Evolutionary conservation across 2,329 filamentous ascomycete species (phyloP).

Genomic region (Epichloe hybrida): DNA sequence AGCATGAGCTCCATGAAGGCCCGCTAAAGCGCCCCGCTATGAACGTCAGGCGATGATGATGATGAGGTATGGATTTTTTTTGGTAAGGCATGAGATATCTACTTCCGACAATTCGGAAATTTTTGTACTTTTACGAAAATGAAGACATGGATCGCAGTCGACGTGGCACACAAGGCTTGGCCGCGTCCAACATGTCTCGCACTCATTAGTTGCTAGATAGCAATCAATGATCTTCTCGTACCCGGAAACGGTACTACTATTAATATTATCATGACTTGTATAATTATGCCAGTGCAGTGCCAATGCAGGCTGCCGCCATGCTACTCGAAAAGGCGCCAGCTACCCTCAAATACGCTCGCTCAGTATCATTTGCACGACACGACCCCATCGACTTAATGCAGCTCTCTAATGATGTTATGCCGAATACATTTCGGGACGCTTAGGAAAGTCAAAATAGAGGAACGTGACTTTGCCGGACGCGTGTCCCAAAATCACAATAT

Average conservation of each 20-base stretch:
- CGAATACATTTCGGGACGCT: conserved; percentile 3
- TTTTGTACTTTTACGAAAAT: background rate
- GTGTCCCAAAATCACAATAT: conserved; percentile 7
- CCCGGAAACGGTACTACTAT: too few relatives aligned
- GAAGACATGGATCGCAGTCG: background rate
- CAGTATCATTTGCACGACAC: background rate
- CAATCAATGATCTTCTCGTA: background rate
- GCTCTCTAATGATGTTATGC: background rate
- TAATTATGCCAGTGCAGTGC: background rate
- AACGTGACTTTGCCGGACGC: conserved; percentile 8
- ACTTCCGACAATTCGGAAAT: background rate
- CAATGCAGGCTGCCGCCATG: background rate
- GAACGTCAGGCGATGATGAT: background rate
- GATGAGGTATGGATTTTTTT: background rate
- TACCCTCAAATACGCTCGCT: background rate
- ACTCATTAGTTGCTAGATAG: background rate
- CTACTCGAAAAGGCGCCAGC: background rate
- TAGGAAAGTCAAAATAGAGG: conserved; percentile 6
- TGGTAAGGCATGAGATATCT: background rate
- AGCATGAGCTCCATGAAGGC: conserved; percentile 29
- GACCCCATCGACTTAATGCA: background rate
- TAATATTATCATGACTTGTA: background rate
- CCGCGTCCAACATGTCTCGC: background rate
- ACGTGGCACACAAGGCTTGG: background rate
- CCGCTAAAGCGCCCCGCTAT: conserved; percentile 18